A percentile compares a stretch with the other conserved stretches of the same genome.
Conservation (phyloP, 768 basidiomycete genomes). For the Dioszegia hungarica region DNA sequence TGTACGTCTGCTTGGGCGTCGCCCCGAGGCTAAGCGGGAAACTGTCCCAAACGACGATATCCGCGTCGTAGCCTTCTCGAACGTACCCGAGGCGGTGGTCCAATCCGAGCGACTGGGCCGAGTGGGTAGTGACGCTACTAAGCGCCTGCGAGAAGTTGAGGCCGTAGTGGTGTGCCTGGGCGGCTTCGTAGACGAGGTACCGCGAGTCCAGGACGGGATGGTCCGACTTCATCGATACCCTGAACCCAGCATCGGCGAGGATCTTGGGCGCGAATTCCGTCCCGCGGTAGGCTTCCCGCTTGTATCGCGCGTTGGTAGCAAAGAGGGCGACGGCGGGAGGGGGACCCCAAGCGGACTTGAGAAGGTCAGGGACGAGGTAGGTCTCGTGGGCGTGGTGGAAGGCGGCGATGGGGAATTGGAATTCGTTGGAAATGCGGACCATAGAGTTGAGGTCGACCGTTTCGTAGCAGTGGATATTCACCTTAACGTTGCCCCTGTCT, state of each 20-base stretch:
- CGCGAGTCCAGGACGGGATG: slow-evolving; percentile 58
- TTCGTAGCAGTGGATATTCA: slow-evolving; percentile 64
- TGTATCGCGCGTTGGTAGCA: slow-evolving; percentile 65
- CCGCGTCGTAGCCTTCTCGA: slow-evolving; percentile 67
- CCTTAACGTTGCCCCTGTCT: slow-evolving; percentile 75
- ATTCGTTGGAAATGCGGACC: slow-evolving; percentile 69
- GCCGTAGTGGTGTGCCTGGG: slow-evolving; percentile 68
- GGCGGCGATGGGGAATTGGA: slow-evolving; percentile 53
- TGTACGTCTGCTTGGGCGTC: slow-evolving; percentile 73
- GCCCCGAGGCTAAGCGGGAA: slow-evolving; percentile 74
- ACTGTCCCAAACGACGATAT: slow-evolving; percentile 60
- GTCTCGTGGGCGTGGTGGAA: slow-evolving; percentile 62
- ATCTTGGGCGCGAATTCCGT: slow-evolving; percentile 76
- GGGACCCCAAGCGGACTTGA: slow-evolving; percentile 67
- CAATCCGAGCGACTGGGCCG: slow-evolving; percentile 66
- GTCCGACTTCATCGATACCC: slow-evolving; percentile 64
- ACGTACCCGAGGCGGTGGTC: slow-evolving; percentile 73
- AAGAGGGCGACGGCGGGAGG: slow-evolving; percentile 71
- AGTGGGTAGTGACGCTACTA: slow-evolving; percentile 64
- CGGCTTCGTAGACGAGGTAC: slow-evolving; percentile 75
- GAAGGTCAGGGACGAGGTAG: slow-evolving; percentile 70
- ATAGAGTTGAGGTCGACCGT: slow-evolving; percentile 57
- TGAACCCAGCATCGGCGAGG: slow-evolving; percentile 63
- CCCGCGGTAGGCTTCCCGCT: slow-evolving; percentile 74
- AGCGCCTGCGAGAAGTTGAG: slow-evolving; percentile 63